Percentiles rank a stretch among this genome's conserved stretches.
These are phyloP conservation scores for Letharia lupina DNA, from an alignment of 495 filamentous ascomycete species.

Conservation along the genomic window DNA sequence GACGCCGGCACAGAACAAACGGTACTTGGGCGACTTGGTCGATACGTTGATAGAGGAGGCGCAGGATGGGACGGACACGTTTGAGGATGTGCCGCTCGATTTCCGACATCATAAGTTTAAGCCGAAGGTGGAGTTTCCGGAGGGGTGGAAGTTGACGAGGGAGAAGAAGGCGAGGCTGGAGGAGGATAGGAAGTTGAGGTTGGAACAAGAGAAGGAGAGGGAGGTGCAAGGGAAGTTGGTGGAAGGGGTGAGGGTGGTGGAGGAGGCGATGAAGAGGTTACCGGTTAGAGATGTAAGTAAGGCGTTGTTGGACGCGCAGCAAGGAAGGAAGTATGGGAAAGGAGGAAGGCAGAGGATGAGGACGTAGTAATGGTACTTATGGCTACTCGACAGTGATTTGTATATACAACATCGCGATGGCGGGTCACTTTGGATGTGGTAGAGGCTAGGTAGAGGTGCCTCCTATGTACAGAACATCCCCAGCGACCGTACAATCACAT, in stretches of 20 bases:
- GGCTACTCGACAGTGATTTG: background rate
- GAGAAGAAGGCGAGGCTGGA: conserved; percentile 57
- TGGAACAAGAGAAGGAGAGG: conserved; percentile 40
- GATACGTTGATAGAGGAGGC: conserved; percentile 65
- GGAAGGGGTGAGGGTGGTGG: conserved; percentile 46
- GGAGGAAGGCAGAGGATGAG: conserved; percentile 10
- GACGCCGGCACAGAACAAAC: conserved; percentile 90
- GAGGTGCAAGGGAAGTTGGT: conserved; percentile 41
- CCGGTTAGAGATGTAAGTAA: conserved; percentile 32
- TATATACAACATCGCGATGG: background rate
- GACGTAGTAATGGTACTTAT: background rate
- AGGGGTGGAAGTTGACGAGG: conserved; percentile 69
- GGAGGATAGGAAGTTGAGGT: conserved; percentile 43
- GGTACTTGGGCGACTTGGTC: conserved; percentile 75
- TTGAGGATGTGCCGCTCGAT: conserved; percentile 84
- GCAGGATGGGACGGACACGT: conserved; percentile 68
- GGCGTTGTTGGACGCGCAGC: conserved; percentile 17
- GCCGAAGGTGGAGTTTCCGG: conserved; percentile 60
- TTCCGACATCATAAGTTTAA: conserved; percentile 76
- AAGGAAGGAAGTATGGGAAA: conserved; percentile 8
- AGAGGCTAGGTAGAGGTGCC: background rate
- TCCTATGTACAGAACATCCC: background rate
- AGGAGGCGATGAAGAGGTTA: conserved; percentile 39
- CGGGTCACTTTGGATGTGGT: background rate
- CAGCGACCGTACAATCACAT: background rate